Evolutionary conservation across 2,329 filamentous ascomycete genomes (phyloP), one percentile per base, ranked within the genome.

Genomic region (Penicillium oxalicum): DNA sequence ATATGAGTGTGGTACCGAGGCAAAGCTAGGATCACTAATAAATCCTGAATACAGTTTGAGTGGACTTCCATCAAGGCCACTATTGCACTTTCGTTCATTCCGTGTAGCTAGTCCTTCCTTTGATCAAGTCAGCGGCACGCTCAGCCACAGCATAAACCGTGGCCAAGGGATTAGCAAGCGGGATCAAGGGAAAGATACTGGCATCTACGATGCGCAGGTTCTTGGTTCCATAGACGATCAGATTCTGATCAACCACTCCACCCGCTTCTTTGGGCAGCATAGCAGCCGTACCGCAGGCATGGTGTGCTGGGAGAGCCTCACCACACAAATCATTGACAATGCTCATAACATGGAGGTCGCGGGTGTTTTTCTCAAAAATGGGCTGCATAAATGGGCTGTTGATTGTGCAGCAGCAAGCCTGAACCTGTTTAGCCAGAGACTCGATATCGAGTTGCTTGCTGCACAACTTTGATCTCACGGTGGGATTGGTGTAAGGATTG

Each of bases 101-200:
- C 11, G 32, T 28, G 9, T 36, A 36, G 25, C 5, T 24, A 9
- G 33, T 18, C n/a, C 11, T 24, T 9, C 34, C 40, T 2, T 48
- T 42, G 47, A 64, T 62, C 9, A 64, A 44, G 54, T 70, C 64
- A 1, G 62, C 61, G 7, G 60, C 67, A 50, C 62, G 62, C 49
- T 68, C 67, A 0, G 64, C 67, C 3, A 69, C 58, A 0, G 65
- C 63, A 61, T 68, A 74, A 18, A 74, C 57, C 4, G 64, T 67
- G 3, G 62, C 58, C 51, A 68, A 60, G 4, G 69, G 62, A 52
- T 73, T 69, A 4, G 65, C 69, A 28, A 62, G 58, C 4, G 66
- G 61, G 27, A 70, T 57, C 9, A 71, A 52, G 0, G 68, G 67
- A 9, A 70, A 62, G 7, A 69, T 48, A 54, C 64, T 69, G 4